These are phyloP conservation scores for Quercus suber DNA, from an alignment of 306 rosid species.

Conservation along the genomic window DNA sequence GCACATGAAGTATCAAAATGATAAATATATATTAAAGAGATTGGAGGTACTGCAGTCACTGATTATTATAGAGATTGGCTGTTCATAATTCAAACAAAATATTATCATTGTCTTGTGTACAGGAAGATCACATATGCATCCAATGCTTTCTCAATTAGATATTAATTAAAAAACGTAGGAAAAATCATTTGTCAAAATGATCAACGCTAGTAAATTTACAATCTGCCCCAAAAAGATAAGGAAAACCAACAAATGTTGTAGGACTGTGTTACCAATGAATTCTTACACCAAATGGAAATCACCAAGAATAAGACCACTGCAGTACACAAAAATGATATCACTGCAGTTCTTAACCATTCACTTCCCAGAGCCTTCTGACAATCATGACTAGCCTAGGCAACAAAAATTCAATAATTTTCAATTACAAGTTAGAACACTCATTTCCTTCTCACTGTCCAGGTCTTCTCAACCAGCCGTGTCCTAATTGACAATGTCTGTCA, in stretches of 20 bases:
- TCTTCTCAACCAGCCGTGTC: conserved; percentile 6
- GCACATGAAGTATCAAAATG: too few species aligned
- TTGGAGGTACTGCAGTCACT: too few species aligned
- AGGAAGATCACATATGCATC: too few species aligned
- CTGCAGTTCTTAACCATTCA: background rate
- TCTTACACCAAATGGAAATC: background rate
- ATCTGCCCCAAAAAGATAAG: background rate
- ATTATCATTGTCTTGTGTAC: too few species aligned
- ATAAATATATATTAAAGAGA: too few species aligned
- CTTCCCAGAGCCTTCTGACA: background rate
- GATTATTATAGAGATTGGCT: too few species aligned
- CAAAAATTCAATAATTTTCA: background rate
- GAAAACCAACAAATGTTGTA: background rate
- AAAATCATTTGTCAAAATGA: background rate
- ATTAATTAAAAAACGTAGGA: too few species aligned
- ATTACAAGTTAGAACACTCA: background rate
- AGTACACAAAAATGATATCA: background rate
- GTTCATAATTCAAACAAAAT: too few species aligned
- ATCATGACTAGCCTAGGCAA: background rate
- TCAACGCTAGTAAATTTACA: background rate
- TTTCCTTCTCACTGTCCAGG: background rate
- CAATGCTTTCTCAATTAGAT: too few species aligned
- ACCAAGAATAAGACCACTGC: background rate
- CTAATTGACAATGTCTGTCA: conserved; percentile 4
- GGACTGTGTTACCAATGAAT: background rate